Conservation (phyloP, 305 asterid genomes). For the Euphrasia arctica region DNA sequence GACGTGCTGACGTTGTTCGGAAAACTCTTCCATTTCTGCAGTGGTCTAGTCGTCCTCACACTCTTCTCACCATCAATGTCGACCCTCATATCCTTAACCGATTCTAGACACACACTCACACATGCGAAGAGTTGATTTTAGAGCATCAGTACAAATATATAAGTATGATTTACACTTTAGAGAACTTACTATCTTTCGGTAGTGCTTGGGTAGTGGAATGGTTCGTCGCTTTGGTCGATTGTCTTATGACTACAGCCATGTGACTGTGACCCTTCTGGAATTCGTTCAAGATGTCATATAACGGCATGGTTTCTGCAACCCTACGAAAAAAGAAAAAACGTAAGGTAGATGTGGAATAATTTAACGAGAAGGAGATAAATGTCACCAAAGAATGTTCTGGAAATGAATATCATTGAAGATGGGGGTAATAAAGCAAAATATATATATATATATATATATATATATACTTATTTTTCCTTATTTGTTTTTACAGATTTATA, state of each 20-base stretch:
- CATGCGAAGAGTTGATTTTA: not conserved
- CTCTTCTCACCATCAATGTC: conserved; percentile 45
- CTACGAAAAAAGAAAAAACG: conserved; percentile 28
- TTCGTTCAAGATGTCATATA: conserved; percentile 76
- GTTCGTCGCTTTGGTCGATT: conserved; percentile 21
- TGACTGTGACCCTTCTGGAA: conserved; percentile 93
- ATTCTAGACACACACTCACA: conserved; percentile 16
- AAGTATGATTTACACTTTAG: not conserved
- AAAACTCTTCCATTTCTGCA: conserved; percentile 49
- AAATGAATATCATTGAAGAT: not conserved
- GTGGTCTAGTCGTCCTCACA: conserved; percentile 34
- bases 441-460: not conserved
- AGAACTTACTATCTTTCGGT: conserved; percentile 21
- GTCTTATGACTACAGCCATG: conserved; percentile 76
- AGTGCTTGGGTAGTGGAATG: conserved; percentile 16
- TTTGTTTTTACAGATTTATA: not conserved
- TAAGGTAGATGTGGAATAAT: not conserved
- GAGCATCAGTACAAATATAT: not conserved
- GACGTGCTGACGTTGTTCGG: conserved; percentile 40
- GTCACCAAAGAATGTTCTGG: not conserved
- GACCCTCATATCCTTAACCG: conserved; percentile 44
- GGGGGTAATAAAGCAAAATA: not conserved
- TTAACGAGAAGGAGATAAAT: not conserved
- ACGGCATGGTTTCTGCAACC: conserved; percentile 64
- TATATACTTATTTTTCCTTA: not conserved